Base-by-base conservation (phyloP, 2,329 filamentous ascomycete species). In the Sporothrix variecibatus region DNA sequence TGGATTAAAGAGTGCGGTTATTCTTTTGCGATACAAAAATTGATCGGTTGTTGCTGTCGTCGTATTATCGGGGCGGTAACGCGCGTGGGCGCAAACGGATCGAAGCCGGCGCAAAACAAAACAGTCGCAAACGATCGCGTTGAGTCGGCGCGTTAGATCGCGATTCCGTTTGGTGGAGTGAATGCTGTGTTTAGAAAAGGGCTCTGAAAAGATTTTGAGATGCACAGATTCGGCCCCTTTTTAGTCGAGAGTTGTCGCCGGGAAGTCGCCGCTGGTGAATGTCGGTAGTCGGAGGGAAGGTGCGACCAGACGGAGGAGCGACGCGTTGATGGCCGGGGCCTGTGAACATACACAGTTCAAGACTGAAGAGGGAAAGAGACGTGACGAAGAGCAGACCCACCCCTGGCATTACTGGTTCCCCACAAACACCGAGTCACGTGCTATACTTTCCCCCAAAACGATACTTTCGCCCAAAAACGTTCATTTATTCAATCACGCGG, bases 341-440 rank as follows among this genome's bases (percentile, higher is more conserved):
- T 6, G 26, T 17, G 23, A 62, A 62, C 40, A 34, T 34, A 28
- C 53, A 28, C 34, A 34, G 34, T 43, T 53, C n/a, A n/a, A n/a
- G n/a, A n/a, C n/a, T n/a, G n/a, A n/a, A n/a, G 12, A 5, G 2
- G 56, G 20, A 62, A 49, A 56, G 38, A 26, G 53, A 68, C 46
- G 65, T 71, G 67, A 56, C 31, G n/a, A 2, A 2, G 6, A 12
- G 9, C 12, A 17, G 43, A 38, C 11, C 46, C 49, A 38, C 49
- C 46, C 17, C 28, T n/a, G 26, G 43, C n/a, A 51, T 40, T 34
- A 53, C 20, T 28, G 65, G 31, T 43, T 56, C 49, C 26, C 38
- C 71, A 72, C 12, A 65, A 26, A 68, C 71, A 68, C 71, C 71
- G 23, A 68, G 46, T 67, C 71, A 58, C 71, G 71, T 73, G 62